phyloP scores from a whole-genome alignment of 2,329 filamentous ascomycete genomes.

The Zasmidium citrigriseum region DNA sequence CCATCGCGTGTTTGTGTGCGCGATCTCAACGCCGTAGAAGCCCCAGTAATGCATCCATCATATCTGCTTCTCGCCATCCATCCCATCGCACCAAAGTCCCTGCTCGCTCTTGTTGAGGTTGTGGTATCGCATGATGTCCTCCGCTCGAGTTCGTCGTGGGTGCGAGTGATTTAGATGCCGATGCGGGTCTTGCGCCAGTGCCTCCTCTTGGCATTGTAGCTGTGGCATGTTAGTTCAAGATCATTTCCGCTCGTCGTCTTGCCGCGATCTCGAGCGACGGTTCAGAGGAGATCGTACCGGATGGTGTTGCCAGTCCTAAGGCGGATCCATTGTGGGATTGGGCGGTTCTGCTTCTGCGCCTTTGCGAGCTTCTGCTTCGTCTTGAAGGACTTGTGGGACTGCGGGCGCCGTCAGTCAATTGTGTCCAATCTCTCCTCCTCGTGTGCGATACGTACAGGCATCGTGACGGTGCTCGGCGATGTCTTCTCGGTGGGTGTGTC shows the following conservation, averaged over 20 bases:
- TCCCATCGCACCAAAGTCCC: conserved; percentile 10
- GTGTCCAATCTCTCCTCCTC: background rate
- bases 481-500: conserved; percentile 18
- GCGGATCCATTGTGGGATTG: conserved; percentile 99
- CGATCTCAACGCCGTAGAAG: conserved; percentile 18
- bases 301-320: conserved; percentile 99
- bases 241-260: background rate
- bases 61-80: conserved; percentile 6
- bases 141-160: conserved; percentile 18
- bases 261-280: background rate
- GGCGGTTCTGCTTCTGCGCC: conserved; percentile 99
- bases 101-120: conserved; percentile 16
- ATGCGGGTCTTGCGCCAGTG: conserved; percentile 99
- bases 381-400: conserved; percentile 99
- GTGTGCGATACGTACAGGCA: conserved; percentile 33
- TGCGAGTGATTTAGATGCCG: conserved; percentile 80
- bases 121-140: conserved; percentile 10
- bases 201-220: conserved; percentile 99
- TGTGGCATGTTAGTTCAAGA: conserved; percentile 42
- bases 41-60: conserved; percentile 14
- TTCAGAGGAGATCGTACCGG: conserved; percentile 68
- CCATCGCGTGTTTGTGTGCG: conserved; percentile 17
- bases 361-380: conserved; percentile 99
- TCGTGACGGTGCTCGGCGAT: conserved; percentile 29
- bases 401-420: conserved; percentile 29